Conservation (phyloP, 2,329 filamentous ascomycete species). For the Diaporthe helianthi region DNA sequence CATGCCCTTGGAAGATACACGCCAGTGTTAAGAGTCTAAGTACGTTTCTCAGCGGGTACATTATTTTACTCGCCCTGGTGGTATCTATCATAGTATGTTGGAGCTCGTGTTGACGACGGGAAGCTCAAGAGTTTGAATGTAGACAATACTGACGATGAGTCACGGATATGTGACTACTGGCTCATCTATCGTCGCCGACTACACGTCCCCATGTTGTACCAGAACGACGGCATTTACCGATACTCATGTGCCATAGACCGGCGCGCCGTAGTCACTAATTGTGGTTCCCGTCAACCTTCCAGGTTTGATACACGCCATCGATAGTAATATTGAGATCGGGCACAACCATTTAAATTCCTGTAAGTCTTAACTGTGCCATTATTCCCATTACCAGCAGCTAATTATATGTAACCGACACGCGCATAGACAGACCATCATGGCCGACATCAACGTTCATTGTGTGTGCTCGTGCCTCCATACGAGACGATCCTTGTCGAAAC, state of each 20-base stretch:
- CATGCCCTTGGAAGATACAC: conserved; percentile 47
- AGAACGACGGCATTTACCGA: conserved; percentile 13
- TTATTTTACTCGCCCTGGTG: conserved; percentile 39
- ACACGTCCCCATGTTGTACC: conserved; percentile 22
- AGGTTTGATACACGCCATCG: conserved; percentile 26
- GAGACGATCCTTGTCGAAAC: neutral
- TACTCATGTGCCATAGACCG: conserved; percentile 21
- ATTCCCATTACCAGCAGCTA: neutral
- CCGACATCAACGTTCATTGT: conserved; percentile 22
- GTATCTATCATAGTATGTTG: conserved; percentile 24
- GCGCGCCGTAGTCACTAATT: conserved; percentile 20
- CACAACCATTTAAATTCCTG: conserved; percentile 22
- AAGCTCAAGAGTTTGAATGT: neutral
- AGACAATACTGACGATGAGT: neutral
- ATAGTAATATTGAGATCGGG: conserved; percentile 18
- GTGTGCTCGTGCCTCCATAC: conserved; percentile 6
- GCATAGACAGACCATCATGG: conserved; percentile 29
- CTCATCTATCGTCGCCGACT: conserved; percentile 4
- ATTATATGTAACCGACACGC: neutral
- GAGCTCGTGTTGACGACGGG: too few species aligned
- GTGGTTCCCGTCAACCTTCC: conserved; percentile 25
- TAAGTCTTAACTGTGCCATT: neutral
- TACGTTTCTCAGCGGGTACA: conserved; percentile 31
- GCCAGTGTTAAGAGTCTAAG: conserved; percentile 36
- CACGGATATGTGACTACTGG: conserved; percentile 26